Evolutionary conservation across 495 filamentous ascomycete species (phyloP), one percentile per base, ranked within the genome.

Genomic region (Aspergillus homomorphus): DNA sequence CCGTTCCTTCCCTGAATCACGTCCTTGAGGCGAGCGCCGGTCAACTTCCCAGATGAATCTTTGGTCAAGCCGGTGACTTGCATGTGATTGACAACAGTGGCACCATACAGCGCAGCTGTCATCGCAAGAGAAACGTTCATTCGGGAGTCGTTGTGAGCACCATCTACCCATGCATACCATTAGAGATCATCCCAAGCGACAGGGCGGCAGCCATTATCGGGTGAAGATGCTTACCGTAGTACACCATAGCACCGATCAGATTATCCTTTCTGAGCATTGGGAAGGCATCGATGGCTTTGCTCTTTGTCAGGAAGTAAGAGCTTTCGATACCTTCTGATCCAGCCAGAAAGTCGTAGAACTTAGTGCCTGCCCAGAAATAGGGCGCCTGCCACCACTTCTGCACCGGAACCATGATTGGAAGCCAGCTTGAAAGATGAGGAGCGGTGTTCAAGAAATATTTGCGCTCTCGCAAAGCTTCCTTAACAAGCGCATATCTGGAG

Each of bases 111-210:
- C 1, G 94, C 94, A 14, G 92, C 93, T 19, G 94, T 98, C 88
- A 96, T 93, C 10, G 89, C 93, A 48, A 98, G 77, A 8, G 92
- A 95, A 43, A 97, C 91, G 64, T 98, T 98, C 94, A 98, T 98
- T 51, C 94, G 84, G 22, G 94, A 97, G 72, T 98, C 94, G 68
- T 98, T 98, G 77, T 98, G 94, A 2, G 92, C 92, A 62, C 94
- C 94, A 76, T 98, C 93, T 79, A 51, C 22, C 46, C 10, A 45
- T 16, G 18, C 26, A 61, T 18, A 33, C 38, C 28, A 54, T 69
- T 63, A 73, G 62, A 51, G 30, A 56, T 9, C 15, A 38, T 38
- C 4, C 33, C 46, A 51, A 1, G 16, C 20, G 21, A 15, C 3
- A 38, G 23, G 16, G 8, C 1, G 7, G 8, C 15, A 49, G 8